These are phyloP conservation scores for Saccharomycopsis sp. DNA, from an alignment of 805 yeast genomes.

Conservation along the genomic window DNA sequence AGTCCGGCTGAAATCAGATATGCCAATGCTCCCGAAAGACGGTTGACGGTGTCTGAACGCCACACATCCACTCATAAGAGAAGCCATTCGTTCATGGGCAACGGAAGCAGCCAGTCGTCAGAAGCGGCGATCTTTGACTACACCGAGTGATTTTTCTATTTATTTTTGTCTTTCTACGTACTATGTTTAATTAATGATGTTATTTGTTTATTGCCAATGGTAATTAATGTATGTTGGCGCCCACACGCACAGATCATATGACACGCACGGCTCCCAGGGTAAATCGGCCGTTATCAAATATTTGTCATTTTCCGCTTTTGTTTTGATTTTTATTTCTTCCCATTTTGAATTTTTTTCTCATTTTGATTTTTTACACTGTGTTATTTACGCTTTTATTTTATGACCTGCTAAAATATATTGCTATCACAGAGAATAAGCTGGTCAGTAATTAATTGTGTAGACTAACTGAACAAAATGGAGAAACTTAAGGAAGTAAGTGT, in stretches of 20 bases:
- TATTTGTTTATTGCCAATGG: background rate
- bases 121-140: slow-evolving; percentile 5
- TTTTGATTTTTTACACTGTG: background rate
- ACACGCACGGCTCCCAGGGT: background rate
- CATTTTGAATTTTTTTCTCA: background rate
- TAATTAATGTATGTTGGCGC: too few relatives aligned
- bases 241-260: background rate
- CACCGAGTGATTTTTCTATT: background rate
- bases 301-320: background rate
- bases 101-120: slow-evolving; percentile 3
- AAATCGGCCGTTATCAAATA: background rate
- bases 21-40: background rate
- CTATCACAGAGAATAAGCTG: too few relatives aligned
- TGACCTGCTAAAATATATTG: too few relatives aligned
- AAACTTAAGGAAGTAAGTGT: slow-evolving; percentile 20
- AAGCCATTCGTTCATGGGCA: slow-evolving; percentile 27
- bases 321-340: background rate
- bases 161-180: background rate
- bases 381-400: background rate
- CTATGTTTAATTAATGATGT: background rate
- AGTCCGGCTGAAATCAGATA: background rate
- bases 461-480: slow-evolving; percentile 10
- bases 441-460: background rate
- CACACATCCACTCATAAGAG: slow-evolving; percentile 21
- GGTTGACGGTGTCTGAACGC: background rate